A percentile compares a stretch with the other conserved stretches of the same genome.
Evolutionary conservation across 2,329 filamentous ascomycete genomes (phyloP).

Genomic region (Aspergillus fumigatiaffinis): DNA sequence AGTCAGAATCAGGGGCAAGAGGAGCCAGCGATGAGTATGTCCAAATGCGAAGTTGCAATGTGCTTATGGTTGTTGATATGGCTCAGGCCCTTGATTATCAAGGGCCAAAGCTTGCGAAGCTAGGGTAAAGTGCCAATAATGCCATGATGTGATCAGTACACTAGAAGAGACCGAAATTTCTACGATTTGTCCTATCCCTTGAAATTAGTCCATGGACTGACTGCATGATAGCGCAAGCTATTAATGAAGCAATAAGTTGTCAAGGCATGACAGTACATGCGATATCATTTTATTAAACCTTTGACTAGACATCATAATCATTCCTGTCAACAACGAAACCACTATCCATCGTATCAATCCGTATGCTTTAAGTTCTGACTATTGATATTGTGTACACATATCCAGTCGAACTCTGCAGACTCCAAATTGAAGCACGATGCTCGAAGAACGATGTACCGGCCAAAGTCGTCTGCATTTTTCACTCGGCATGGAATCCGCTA

Average conservation of each 20-base stretch:
- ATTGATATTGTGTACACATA: neutral
- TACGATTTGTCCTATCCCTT: neutral
- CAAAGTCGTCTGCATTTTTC: neutral
- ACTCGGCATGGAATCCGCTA: slow-evolving; percentile 14
- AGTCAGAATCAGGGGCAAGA: neutral
- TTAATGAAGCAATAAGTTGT: neutral
- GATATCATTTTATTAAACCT: neutral
- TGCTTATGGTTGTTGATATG: neutral
- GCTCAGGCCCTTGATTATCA: neutral
- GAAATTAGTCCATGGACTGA: neutral
- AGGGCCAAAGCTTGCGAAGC: neutral
- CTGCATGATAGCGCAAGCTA: neutral
- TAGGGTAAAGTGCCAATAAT: neutral
- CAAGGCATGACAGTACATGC: neutral
- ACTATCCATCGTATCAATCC: neutral
- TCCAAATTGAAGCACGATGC: neutral
- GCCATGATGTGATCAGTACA: neutral
- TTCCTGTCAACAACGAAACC: neutral
- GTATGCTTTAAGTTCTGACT: neutral
- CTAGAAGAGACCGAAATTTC: neutral
- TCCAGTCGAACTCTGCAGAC: neutral
- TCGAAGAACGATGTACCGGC: neutral
- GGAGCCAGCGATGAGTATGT: neutral
- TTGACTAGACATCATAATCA: neutral
- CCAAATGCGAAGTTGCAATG: neutral